These are phyloP conservation scores for Phytophthora palmivora DNA, from an alignment of 352 stramenopile genomes.

Conservation along the genomic window DNA sequence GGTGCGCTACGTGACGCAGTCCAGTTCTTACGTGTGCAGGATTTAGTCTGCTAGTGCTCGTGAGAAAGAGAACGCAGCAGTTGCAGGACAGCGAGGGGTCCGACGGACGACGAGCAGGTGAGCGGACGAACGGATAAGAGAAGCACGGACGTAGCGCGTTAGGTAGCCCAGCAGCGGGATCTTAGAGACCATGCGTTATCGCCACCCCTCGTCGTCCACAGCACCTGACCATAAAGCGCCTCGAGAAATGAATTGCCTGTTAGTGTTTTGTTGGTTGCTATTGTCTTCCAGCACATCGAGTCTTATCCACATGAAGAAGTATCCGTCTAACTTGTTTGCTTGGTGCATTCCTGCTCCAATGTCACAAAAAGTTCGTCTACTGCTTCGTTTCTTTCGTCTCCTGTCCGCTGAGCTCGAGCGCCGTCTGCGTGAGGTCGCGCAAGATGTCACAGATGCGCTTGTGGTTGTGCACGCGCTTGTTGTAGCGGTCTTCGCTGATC, in stretches of 20 bases:
- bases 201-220: slow-evolving; percentile 25
- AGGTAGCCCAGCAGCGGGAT: slow-evolving; percentile 35
- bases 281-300: no score
- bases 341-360: no score
- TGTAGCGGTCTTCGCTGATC: slow-evolving; percentile 82
- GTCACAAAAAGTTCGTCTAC: slow-evolving; percentile 4
- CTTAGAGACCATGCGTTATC: slow-evolving; percentile 34
- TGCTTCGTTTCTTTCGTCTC: slow-evolving; percentile 26
- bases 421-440: slow-evolving; percentile 74
- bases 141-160: slow-evolving; percentile 25
- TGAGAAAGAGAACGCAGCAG: slow-evolving; percentile 19
- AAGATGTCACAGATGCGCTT: slow-evolving; percentile 87
- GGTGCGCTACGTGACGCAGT: slow-evolving; percentile 99
- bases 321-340: slow-evolving; percentile 15
- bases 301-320: no score
- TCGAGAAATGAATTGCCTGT: slow-evolving; percentile 39
- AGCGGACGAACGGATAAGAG: slow-evolving; percentile 16
- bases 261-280: slow-evolving; percentile 36
- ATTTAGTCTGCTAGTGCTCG: slow-evolving; percentile 72
- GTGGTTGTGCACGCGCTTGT: slow-evolving; percentile 83
- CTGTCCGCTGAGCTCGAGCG: slow-evolving; percentile 66
- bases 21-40: slow-evolving; percentile 97
- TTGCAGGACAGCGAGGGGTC: slow-evolving; percentile 22
- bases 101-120: no score
- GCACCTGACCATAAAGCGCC: slow-evolving; percentile 33